phyloP scores from a whole-genome alignment of 768 basidiomycete genomes.

The Auriscalpium vulgare region DNA sequence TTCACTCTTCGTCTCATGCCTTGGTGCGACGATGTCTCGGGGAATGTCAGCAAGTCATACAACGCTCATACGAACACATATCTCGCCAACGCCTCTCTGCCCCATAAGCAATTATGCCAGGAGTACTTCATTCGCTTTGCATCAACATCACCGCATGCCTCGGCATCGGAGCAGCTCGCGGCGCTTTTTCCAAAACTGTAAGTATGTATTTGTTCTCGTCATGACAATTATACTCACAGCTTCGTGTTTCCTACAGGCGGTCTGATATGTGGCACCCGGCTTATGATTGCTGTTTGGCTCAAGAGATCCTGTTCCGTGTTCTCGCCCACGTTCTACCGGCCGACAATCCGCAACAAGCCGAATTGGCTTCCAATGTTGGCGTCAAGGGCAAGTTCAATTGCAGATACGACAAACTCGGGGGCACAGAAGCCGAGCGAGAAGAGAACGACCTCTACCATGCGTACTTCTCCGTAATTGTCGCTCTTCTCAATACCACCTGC shows the following conservation, averaged over 20 bases:
- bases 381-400: no score
- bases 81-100: conserved; percentile 21
- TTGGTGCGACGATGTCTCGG: conserved; percentile 29
- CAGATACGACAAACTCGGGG: no score
- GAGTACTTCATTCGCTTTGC: conserved; percentile 27
- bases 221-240: background rate
- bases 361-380: no score
- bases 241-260: background rate
- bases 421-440: no score
- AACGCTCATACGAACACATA: conserved; percentile 30
- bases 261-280: background rate
- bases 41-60: conserved; percentile 28
- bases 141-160: conserved; percentile 26
- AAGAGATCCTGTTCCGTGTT: background rate
- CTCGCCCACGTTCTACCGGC: background rate
- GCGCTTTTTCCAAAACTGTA: conserved; percentile 13
- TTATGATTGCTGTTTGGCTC: background rate
- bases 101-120: conserved; percentile 20
- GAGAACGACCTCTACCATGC: no score
- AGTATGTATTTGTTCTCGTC: background rate
- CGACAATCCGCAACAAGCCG: no score
- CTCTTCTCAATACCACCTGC: no score
- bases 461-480: no score
- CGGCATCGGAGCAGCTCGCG: conserved; percentile 23
- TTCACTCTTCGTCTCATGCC: conserved; percentile 13